Percentiles rank a stretch among this genome's conserved stretches.
phyloP scores from a whole-genome alignment of 164 flowering plant genomes.

The Saururus chinensis region DNA sequence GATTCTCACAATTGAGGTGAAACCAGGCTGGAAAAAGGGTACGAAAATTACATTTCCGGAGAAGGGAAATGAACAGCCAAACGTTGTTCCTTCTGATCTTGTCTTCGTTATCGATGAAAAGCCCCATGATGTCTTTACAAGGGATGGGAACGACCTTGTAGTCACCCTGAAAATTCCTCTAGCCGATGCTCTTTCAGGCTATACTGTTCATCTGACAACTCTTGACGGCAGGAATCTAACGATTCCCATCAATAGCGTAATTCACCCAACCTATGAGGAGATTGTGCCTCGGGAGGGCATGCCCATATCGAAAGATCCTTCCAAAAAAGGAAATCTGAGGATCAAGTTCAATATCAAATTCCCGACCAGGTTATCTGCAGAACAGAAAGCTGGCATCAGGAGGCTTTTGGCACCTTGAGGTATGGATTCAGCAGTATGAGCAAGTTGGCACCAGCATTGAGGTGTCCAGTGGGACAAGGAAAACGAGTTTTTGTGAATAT shows the following conservation, averaged over 20 bases:
- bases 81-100: slow-evolving; percentile 43
- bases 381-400: slow-evolving; percentile 63
- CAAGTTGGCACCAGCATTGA: too few relatives aligned
- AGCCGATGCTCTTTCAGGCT: slow-evolving; percentile 58
- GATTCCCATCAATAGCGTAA: slow-evolving; percentile 44
- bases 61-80: slow-evolving; percentile 42
- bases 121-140: slow-evolving; percentile 56
- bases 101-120: slow-evolving; percentile 76
- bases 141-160: slow-evolving; percentile 70
- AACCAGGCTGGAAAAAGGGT: slow-evolving; percentile 91
- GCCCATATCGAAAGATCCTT: slow-evolving; percentile 72
- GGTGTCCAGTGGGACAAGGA: too few relatives aligned
- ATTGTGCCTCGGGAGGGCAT: slow-evolving; percentile 65
- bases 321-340: slow-evolving; percentile 54
- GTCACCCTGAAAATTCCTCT: slow-evolving; percentile 44
- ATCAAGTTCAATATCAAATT: slow-evolving; percentile 65
- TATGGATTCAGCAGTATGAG: too few relatives aligned
- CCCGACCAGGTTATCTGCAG: slow-evolving; percentile 44
- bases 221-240: slow-evolving; percentile 62
- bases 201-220: slow-evolving; percentile 44
- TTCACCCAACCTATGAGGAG: slow-evolving; percentile 56
- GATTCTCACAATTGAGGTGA: slow-evolving; percentile 48
- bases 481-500: too few relatives aligned
- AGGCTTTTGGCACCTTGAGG: slow-evolving; percentile 27
- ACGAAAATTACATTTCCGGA: slow-evolving; percentile 64